Evolutionary conservation across 1,284 basidiomycete species (phyloP).

Genomic region (Cutaneotrichosporon cyanovorans): DNA sequence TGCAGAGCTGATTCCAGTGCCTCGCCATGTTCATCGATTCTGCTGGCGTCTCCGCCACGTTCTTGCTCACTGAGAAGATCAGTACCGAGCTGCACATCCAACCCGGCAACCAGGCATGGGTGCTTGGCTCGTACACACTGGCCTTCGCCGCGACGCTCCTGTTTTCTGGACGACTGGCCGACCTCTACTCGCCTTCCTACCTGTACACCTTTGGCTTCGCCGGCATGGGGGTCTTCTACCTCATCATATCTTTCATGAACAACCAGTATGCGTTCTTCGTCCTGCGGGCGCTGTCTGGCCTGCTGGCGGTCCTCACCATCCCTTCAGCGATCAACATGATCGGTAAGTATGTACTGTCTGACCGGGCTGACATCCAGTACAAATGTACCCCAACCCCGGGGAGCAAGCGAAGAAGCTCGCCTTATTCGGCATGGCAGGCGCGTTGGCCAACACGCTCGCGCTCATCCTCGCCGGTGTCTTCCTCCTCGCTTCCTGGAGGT

Average conservation of each 20-base stretch:
- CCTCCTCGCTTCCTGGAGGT: constrained; percentile 36
- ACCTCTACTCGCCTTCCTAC: constrained; percentile 36
- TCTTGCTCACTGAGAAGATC: constrained; percentile 39
- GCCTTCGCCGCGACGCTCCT: constrained; percentile 35
- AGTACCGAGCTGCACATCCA: constrained; percentile 28
- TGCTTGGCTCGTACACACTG: constrained; percentile 30
- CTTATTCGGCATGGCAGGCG: constrained; percentile 40
- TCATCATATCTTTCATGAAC: constrained; percentile 41
- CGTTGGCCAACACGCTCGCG: constrained; percentile 26
- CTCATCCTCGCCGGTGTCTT: constrained; percentile 40
- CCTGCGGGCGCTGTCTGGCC: constrained; percentile 37
- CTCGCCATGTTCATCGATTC: constrained; percentile 34
- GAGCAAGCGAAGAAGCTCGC: constrained; percentile 39
- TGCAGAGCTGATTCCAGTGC: constrained; percentile 4
- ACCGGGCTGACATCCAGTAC: constrained; percentile 13
- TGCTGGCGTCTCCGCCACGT: constrained; percentile 34
- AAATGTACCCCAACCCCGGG: constrained; percentile 37
- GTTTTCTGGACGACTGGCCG: constrained; percentile 36
- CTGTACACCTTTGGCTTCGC: constrained; percentile 39
- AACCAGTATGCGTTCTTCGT: constrained; percentile 42
- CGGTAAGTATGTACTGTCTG: neutral
- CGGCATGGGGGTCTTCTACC: constrained; percentile 37
- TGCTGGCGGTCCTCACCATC: constrained; percentile 40
- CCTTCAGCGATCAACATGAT: constrained; percentile 42
- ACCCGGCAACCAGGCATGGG: constrained; percentile 32